Conservation (phyloP, 1,139 yeast genomes). For the Trichomonascaceae sp. region DNA sequence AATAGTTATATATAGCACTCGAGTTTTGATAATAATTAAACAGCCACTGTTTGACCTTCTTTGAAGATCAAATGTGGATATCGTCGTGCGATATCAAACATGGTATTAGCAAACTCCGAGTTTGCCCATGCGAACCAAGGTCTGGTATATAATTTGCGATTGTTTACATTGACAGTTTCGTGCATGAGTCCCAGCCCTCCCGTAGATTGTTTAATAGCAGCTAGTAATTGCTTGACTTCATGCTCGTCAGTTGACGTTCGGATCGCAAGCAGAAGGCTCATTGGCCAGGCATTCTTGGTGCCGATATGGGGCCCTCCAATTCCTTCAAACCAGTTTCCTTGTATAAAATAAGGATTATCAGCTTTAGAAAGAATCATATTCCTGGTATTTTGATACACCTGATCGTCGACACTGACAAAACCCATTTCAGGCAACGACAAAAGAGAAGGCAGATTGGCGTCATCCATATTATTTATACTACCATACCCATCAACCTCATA, state of each 20-base stretch:
- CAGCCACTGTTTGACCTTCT: conserved; percentile 1
- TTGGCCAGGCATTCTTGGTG: conserved; percentile 79
- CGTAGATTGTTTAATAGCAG: conserved; percentile 53
- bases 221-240: conserved; percentile 52
- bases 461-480: conserved; percentile 71
- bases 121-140: conserved; percentile 97
- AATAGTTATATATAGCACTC: background rate
- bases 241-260: conserved; percentile 68
- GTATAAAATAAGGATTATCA: conserved; percentile 74
- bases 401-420: conserved; percentile 46
- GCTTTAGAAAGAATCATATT: conserved; percentile 60
- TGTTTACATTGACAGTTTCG: conserved; percentile 68
- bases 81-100: conserved; percentile 62
- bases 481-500: conserved; percentile 90
- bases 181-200: conserved; percentile 78
- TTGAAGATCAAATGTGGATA: conserved; percentile 67
- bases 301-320: conserved; percentile 93
- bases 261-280: conserved; percentile 68
- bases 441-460: conserved; percentile 82
- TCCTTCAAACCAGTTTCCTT: conserved; percentile 61
- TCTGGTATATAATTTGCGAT: conserved; percentile 45
- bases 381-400: conserved; percentile 70
- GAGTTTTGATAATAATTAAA: background rate
- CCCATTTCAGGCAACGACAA: conserved; percentile 80
- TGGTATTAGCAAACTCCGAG: conserved; percentile 82